These are phyloP conservation scores for Tuber umbilicatum DNA, from an alignment of 495 filamentous ascomycete species.

Conservation along the genomic window DNA sequence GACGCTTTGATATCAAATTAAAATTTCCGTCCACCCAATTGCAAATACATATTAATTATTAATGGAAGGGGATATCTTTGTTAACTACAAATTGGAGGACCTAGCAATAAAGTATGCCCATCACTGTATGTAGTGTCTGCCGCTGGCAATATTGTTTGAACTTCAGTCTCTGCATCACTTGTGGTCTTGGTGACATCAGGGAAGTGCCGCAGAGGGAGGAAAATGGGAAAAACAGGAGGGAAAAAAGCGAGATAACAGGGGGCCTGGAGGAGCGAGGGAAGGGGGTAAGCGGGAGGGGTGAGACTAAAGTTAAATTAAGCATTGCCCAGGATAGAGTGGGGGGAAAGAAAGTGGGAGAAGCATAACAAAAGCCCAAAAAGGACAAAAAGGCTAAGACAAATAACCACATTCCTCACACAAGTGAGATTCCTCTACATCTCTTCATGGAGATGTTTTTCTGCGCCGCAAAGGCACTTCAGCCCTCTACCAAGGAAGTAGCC, in stretches of 20 bases:
- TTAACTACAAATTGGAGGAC: not conserved
- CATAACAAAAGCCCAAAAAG: not conserved
- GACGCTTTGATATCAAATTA: not conserved
- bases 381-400: not conserved
- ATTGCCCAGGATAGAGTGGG: not conserved
- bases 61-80: not conserved
- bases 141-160: not conserved
- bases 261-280: not conserved
- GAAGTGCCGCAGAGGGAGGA: not conserved
- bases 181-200: not conserved
- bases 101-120: not conserved
- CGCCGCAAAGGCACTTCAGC: conserved; percentile 16
- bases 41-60: not conserved
- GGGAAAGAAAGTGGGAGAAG: not conserved
- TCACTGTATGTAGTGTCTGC: not conserved
- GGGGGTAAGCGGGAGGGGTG: not conserved
- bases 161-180: not conserved
- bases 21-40: not conserved
- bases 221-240: not conserved
- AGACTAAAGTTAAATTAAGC: not conserved
- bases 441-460: conserved; percentile 10
- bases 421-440: conserved; percentile 6
- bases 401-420: not conserved
- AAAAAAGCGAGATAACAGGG: not conserved
- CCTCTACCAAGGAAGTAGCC: conserved; percentile 18